Percentiles rank a stretch among this genome's conserved stretches.
Evolutionary conservation across 2,329 filamentous ascomycete species (phyloP).

Genomic region (Cucurbitaria berberidis): DNA sequence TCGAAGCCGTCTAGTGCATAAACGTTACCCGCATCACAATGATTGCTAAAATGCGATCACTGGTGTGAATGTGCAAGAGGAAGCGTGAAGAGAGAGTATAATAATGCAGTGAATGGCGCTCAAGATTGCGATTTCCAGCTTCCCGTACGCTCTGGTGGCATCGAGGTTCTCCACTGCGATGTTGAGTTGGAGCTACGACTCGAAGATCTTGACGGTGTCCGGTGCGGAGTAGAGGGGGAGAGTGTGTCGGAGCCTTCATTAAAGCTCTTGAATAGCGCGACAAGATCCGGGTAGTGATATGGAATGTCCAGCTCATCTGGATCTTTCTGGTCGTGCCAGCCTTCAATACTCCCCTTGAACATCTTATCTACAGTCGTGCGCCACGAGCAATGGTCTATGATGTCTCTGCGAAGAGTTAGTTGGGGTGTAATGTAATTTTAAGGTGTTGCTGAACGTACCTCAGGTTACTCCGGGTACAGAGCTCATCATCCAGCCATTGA

Average conservation of each 20-base stretch:
- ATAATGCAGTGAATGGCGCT: neutral
- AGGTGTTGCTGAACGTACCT: neutral
- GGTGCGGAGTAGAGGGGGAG: neutral
- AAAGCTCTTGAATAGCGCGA: neutral
- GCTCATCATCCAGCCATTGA: slow-evolving; percentile 3
- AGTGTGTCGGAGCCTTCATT: neutral
- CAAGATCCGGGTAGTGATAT: neutral
- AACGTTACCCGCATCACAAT: too few species aligned
- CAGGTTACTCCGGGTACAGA: neutral
- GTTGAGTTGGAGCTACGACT: neutral
- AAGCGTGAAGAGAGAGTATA: too few species aligned
- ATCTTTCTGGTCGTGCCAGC: neutral
- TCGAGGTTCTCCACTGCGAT: neutral
- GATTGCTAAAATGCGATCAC: too few species aligned
- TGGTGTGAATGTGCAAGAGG: too few species aligned
- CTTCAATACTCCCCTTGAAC: slow-evolving; percentile 18
- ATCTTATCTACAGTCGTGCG: slow-evolving; percentile 19
- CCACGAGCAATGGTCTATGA: slow-evolving; percentile 26
- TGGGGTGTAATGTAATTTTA: neutral
- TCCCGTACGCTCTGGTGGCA: neutral
- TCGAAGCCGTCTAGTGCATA: too few species aligned
- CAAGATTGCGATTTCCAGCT: neutral
- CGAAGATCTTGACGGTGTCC: neutral
- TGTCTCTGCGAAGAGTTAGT: slow-evolving; percentile 9
- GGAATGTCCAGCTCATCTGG: neutral